These are phyloP conservation scores for Rhodotorula sp. DNA, from an alignment of 1,284 basidiomycete species.

Conservation along the genomic window DNA sequence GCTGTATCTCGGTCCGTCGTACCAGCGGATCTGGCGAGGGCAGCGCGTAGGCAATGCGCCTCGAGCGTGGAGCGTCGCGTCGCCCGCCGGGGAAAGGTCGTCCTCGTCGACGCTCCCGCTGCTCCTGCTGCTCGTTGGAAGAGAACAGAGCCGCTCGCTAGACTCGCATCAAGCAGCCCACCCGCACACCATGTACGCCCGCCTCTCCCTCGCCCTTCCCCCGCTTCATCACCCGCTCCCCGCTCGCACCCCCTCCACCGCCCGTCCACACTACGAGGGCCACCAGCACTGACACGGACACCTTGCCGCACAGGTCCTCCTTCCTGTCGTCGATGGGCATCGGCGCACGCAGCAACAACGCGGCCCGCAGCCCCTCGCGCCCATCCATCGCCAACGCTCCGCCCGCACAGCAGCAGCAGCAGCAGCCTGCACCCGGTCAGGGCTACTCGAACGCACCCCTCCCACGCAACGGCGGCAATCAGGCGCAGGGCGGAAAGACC, in stretches of 20 bases:
- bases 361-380: slow-evolving; percentile 16
- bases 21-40: no score
- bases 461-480: slow-evolving; percentile 4
- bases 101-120: not conserved
- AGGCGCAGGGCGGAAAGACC: not conserved
- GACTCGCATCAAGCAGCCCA: not conserved
- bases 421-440: slow-evolving; percentile 1
- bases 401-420: not conserved
- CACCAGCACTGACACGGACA: not conserved
- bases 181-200: not conserved
- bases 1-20: no score
- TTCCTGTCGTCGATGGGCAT: slow-evolving; percentile 43
- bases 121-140: no score
- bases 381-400: not conserved
- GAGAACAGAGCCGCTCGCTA: not conserved
- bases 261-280: not conserved
- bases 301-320: slow-evolving; percentile 31
- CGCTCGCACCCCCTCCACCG: not conserved
- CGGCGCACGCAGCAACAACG: slow-evolving; percentile 19
- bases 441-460: slow-evolving; percentile 36
- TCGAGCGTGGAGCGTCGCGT: not conserved
- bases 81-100: not conserved
- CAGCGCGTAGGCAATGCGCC: not conserved
- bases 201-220: not conserved
- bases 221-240: not conserved